These are phyloP conservation scores for Dactylonectria macrodidyma DNA, from an alignment of 2,329 filamentous ascomycete genomes.

Conservation along the genomic window DNA sequence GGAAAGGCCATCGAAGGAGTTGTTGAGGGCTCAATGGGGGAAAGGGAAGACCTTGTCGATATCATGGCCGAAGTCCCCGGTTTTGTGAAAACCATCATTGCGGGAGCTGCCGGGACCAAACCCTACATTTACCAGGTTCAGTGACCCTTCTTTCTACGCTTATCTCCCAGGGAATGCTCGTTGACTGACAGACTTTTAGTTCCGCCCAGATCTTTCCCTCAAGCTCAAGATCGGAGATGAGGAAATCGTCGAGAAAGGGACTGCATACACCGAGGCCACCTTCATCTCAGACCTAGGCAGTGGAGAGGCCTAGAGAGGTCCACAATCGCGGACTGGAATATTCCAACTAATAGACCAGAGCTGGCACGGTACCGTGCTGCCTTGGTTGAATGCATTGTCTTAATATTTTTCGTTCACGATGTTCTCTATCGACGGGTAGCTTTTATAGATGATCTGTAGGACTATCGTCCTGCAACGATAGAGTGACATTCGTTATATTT, in stretches of 20 bases:
- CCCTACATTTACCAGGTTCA: conserved; percentile 97
- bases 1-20: conserved; percentile 79
- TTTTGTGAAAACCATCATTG: conserved; percentile 95
- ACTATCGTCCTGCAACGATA: too few relatives aligned
- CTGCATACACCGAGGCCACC: conserved; percentile 89
- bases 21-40: conserved; percentile 78
- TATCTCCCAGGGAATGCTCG: conserved; percentile 18
- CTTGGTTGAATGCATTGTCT: background rate
- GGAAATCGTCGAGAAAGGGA: conserved; percentile 84
- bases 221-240: conserved; percentile 89
- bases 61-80: conserved; percentile 97
- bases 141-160: conserved; percentile 18
- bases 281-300: conserved; percentile 80
- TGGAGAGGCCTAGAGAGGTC: background rate
- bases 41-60: conserved; percentile 83
- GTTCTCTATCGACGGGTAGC: background rate
- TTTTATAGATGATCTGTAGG: background rate
- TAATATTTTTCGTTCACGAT: background rate
- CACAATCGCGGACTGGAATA: too few relatives aligned
- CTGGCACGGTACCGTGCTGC: too few relatives aligned
- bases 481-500: too few relatives aligned
- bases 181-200: conserved; percentile 65
- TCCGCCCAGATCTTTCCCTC: conserved; percentile 77
- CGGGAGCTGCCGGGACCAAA: conserved; percentile 89
- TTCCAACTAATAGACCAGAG: background rate